Base-by-base conservation (phyloP, 2,329 filamentous ascomycete genomes). In the Botrytis fabae region DNA sequence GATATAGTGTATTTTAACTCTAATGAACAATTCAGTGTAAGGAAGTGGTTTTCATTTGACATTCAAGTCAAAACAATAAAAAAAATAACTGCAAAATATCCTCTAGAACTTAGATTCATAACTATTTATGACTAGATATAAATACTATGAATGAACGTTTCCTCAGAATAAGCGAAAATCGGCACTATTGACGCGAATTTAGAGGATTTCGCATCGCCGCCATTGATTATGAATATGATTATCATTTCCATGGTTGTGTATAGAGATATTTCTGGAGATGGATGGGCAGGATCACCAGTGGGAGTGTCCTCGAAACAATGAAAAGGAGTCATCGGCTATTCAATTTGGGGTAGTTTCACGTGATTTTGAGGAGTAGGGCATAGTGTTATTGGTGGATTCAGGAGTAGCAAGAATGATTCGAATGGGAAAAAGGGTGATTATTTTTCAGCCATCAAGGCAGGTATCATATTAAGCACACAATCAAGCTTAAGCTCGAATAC, bases 391-490 rank as follows among this genome's bases (percentile, higher is more conserved):
- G n/a, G n/a, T 18, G n/a, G n/a, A 57, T 32, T 57, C 2, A 8
- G 7, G n/a, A 9, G 14, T 28, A 32, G 9, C 51, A 57, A 28
- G 14, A 6, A 46, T 22, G 16, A 32, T 40, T 16, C 14, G 40
- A 32, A 63, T 44, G 8, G 6, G 25, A 28, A 44, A 32, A 63
- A 32, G 3, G 32, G 40, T 32, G 46, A 64, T 64, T 64, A 64
- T 35, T 35, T 14, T 46, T 46, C 25, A 64, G 62, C 62, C 62
- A 64, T 64, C 28, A 46, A 46, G 62, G n/a, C n/a, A 46, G 62
- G n/a, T 64, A 64, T 44, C 61, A 63, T 63, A 40, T 44, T 35
- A 46, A 32, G 22, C 42, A 64, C 10, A 46, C 4, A 32, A 28
- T 14, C 16, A 63, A 44, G 25, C 25, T 63, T 62, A 1, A n/a